Evolutionary conservation across 495 filamentous ascomycete genomes (phyloP), one percentile per base, ranked within the genome.

Genomic region (Penicillium longicatenatum): DNA sequence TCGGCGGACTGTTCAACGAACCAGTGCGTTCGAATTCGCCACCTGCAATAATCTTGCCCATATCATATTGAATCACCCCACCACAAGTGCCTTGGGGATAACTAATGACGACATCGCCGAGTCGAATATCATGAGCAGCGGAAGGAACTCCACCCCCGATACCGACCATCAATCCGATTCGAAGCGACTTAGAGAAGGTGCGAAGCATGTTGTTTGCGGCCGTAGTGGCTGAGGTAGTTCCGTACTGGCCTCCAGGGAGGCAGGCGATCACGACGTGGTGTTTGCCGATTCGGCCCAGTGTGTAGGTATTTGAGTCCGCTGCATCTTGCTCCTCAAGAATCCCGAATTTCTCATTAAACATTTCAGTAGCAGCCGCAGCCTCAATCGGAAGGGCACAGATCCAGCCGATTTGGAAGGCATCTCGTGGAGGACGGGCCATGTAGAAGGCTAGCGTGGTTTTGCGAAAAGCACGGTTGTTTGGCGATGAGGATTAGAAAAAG

Each of bases 291-390:
- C 65, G 67, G 10, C 77, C 79, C 10, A 80, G 47, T 1, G 62
- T 70, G 53, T 80, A 81, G 17, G 58, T 58, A 54, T 79, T 79
- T 30, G 59, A 31, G 58, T 79, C 59, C 37, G 60, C 22, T 31
- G 46, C 19, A 44, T 58, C 49, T 39, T 69, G 56, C 12, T 63
- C 57, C 1, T 56, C 56, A 22, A 73, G 61, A 14, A 39, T 11
- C 5, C 61, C 60, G 60, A 81, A 73, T 14, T 70, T 57, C 54
- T 77, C 73, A 56, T 86, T 80, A 6, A 85, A 70, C 60, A 80
- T 74, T 20, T 63, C 65, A 30, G 46, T 45, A 2, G 75, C 80
- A 2, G 80, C 81, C 17, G 74, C 65, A 16, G 61, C 53, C 61
- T 84, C 81, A 12, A 62, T 58, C 7, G 63, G 55, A 11, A 56